Evolutionary conservation across 495 filamentous ascomycete genomes (phyloP), one percentile per base, ranked within the genome.

Genomic region (Darksidea phi): DNA sequence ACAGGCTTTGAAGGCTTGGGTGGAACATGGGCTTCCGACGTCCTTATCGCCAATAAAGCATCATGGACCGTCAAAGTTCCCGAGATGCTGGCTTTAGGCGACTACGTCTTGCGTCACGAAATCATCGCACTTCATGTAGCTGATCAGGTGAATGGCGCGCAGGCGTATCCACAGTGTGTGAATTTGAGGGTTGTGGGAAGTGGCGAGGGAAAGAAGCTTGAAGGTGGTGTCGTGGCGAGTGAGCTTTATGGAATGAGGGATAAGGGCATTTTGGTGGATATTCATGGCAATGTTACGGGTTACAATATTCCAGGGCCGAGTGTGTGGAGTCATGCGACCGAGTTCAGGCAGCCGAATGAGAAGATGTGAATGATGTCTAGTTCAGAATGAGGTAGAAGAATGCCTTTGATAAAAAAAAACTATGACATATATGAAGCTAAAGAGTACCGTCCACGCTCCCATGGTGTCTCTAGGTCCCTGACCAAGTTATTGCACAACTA

Each of bases 101-200:
- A 68, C 37, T 71, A 71, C 46, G 63, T 71, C 25, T n/a, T 69
- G 6, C 36, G 68, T 10, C 67, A 71, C 43, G 68, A 71, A 55
- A 69, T 67, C 20, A 67, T 71, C 23, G 68, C 66, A 17, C 54
- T 71, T 49, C 68, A 71, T 46, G 50, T 46, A 4, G 67, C 62
- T 21, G 43, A 24, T n/a, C 17, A 55, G 45, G 13, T 45, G 12
- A 62, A 67, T 32, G 68, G 67, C 13, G 68, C 68, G 36, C 68
- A 71, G 56, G 48, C 51, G 15, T 71, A 71, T 59, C 66, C 68
- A 21, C 66, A 69, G 61, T 71, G 68, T 46, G 38, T 69, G 11
- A 69, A 69, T 51, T 48, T 71, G 21, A 41, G 61, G 37, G 51
- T 71, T 5, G 60, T n/a, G 15, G 63, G 67, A 6, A 43, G 41